phyloP scores from a whole-genome alignment of 2,329 filamentous ascomycete species.

The Fusarium continuum region DNA sequence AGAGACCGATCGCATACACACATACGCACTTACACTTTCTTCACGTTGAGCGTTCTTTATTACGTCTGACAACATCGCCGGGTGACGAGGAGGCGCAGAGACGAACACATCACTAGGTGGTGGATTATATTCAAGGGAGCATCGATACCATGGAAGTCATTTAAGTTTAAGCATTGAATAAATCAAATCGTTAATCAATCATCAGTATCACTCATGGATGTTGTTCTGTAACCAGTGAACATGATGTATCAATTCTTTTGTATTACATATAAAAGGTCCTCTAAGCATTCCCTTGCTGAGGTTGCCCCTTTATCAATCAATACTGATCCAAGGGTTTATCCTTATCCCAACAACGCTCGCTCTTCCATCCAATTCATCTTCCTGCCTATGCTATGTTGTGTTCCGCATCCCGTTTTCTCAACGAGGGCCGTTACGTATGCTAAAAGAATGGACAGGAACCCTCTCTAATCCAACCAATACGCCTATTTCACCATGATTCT shows the following conservation, averaged over 20 bases:
- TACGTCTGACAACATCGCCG: constrained; percentile 4
- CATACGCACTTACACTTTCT: constrained; percentile 19
- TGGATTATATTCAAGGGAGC: neutral
- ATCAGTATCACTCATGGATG: no score
- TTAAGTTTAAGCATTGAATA: constrained; percentile 25
- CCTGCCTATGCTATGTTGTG: constrained; percentile 20
- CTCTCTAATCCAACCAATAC: constrained; percentile 24
- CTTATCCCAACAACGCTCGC: constrained; percentile 2
- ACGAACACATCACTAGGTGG: neutral
- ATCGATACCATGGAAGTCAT: constrained; percentile 30
- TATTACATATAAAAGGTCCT: constrained; percentile 35
- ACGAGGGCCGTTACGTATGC: constrained; percentile 7
- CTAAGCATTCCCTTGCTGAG: constrained; percentile 5
- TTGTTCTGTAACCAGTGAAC: no score
- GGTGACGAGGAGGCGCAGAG: neutral
- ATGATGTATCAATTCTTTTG: constrained; percentile 28
- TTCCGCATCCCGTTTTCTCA: constrained; percentile 5
- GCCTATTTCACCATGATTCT: constrained; percentile 28
- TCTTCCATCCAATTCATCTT: constrained; percentile 6
- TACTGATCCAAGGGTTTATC: constrained; percentile 10
- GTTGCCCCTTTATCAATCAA: constrained; percentile 19
- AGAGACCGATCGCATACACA: no score
- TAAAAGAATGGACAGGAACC: constrained; percentile 27
- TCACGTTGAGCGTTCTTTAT: constrained; percentile 31
- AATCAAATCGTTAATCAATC: neutral